Evolutionary conservation across 2,329 filamentous ascomycete genomes (phyloP).

Genomic region (Cadophora luteo-olivacea): DNA sequence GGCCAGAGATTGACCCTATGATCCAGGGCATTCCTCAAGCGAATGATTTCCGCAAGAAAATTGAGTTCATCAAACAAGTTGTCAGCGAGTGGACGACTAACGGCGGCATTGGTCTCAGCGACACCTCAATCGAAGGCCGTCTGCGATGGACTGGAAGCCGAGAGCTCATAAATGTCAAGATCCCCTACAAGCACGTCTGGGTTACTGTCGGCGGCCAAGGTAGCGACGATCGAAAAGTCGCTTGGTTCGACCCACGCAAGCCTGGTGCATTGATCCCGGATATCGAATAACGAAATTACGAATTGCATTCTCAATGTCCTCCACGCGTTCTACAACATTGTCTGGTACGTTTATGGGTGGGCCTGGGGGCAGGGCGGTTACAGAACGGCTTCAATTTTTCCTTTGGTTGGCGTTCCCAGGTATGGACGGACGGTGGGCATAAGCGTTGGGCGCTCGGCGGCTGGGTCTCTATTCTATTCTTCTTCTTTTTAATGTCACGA

Average conservation of each 20-base stretch:
- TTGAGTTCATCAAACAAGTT: conserved; percentile 73
- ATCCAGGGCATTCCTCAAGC: conserved; percentile 70
- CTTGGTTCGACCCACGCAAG: conserved; percentile 45
- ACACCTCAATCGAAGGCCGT: conserved; percentile 58
- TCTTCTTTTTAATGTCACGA: neutral
- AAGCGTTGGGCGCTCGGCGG: conserved; percentile 11
- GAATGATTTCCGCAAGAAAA: conserved; percentile 76
- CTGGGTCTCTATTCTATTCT: neutral
- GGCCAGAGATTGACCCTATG: conserved; percentile 66
- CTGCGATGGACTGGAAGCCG: conserved; percentile 65
- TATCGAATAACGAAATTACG: conserved; percentile 33
- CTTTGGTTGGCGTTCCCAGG: neutral
- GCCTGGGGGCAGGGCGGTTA: neutral
- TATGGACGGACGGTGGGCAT: conserved; percentile 10
- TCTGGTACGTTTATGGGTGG: neutral
- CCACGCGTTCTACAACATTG: neutral
- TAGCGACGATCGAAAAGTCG: conserved; percentile 55
- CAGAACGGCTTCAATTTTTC: neutral
- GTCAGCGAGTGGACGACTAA: conserved; percentile 75
- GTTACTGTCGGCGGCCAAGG: conserved; percentile 69
- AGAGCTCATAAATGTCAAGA: conserved; percentile 58
- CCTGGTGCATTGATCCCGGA: conserved; percentile 41
- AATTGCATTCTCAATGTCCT: neutral
- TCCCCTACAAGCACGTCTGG: conserved; percentile 70
- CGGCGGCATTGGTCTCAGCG: conserved; percentile 72